Percentiles rank a stretch among this genome's conserved stretches.
Conservation (phyloP, 2,329 filamentous ascomycete genomes). For the Xylariaceae sp. region DNA sequence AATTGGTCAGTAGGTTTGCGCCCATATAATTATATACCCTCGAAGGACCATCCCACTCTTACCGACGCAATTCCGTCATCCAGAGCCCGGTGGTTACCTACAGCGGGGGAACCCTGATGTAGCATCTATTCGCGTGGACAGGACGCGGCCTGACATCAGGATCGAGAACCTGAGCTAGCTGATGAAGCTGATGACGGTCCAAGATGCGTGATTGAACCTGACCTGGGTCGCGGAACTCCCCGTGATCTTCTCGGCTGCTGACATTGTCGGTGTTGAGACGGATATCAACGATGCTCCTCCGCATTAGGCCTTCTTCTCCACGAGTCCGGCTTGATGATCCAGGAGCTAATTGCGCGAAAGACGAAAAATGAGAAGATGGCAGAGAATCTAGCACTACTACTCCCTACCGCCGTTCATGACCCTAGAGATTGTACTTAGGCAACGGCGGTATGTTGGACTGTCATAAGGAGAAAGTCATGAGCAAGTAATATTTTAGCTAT, state of each 20-base stretch:
- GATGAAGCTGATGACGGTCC: slow-evolving; percentile 6
- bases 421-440: background rate
- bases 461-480: background rate
- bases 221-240: slow-evolving; percentile 14
- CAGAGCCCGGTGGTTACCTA: slow-evolving; percentile 32
- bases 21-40: background rate
- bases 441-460: background rate
- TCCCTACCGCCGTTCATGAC: slow-evolving; percentile 19
- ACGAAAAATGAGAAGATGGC: slow-evolving; percentile 31
- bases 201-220: slow-evolving; percentile 19
- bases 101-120: slow-evolving; percentile 32
- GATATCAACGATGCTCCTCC: slow-evolving; percentile 18
- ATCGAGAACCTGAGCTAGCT: slow-evolving; percentile 10
- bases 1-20: slow-evolving; percentile 11
- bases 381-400: slow-evolving; percentile 20
- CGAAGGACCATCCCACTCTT: background rate
- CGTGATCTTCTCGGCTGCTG: slow-evolving; percentile 6
- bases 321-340: slow-evolving; percentile 29
- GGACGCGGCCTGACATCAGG: slow-evolving; percentile 7
- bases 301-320: slow-evolving; percentile 20
- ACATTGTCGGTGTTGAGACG: slow-evolving; percentile 25
- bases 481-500: no score
- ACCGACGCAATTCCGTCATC: background rate
- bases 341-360: slow-evolving; percentile 35
- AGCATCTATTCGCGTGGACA: slow-evolving; percentile 19